Percentiles rank a stretch among this genome's conserved stretches.
Conservation (phyloP, 371 early-diverging fungal genomes). For the Homolaphlyctis polyrhiza region DNA sequence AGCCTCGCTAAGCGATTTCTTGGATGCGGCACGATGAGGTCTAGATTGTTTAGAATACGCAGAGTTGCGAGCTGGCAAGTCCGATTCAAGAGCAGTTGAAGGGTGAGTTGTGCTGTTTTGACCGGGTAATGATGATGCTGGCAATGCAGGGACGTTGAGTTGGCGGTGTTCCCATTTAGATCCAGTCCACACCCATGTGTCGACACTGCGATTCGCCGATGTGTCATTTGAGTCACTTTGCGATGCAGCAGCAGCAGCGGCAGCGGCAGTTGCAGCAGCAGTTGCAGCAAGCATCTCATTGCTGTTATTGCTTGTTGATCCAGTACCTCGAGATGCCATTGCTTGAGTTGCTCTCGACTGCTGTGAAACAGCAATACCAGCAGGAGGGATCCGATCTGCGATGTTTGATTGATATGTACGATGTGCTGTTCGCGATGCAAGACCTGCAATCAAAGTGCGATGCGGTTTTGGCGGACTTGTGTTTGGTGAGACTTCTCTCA, state of each 20-base stretch:
- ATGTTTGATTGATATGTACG: too few relatives aligned
- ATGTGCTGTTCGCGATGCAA: too few relatives aligned
- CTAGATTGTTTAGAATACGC: too few relatives aligned
- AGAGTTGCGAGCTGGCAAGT: too few relatives aligned
- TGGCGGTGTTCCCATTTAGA: conserved; percentile 17
- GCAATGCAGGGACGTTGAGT: conserved; percentile 11
- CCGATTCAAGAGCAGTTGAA: too few relatives aligned
- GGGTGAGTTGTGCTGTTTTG: too few relatives aligned
- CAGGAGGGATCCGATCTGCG: neutral
- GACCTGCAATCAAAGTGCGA: too few relatives aligned
- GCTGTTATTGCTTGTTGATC: neutral
- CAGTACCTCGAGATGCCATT: neutral
- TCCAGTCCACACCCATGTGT: conserved; percentile 24
- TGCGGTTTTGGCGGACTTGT: too few relatives aligned
- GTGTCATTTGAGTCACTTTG: neutral
- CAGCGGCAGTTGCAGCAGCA: neutral
- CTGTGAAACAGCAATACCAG: conserved; percentile 1
- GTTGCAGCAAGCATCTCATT: neutral
- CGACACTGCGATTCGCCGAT: conserved; percentile 10
- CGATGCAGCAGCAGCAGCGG: neutral
- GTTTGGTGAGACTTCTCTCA: too few relatives aligned
- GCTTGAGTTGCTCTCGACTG: neutral
- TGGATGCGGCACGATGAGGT: neutral
- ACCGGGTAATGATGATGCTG: too few relatives aligned
- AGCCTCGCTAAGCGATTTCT: neutral